Evolutionary conservation across 495 filamentous ascomycete species (phyloP), one percentile per base, ranked within the genome.

Genomic region (Aspergillus steynii): DNA sequence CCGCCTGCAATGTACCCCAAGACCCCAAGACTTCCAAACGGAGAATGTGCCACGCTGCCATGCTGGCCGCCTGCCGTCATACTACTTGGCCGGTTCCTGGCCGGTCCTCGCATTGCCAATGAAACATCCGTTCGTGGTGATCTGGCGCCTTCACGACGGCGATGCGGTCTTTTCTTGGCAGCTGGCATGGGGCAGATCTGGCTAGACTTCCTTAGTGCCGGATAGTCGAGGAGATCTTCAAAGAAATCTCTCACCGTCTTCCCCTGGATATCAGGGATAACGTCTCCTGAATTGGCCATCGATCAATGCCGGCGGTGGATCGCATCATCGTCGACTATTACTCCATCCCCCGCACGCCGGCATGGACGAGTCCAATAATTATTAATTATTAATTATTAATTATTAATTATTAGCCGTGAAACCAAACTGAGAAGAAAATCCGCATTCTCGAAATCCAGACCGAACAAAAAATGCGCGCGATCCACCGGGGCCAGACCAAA

Each of bases 201-300:
- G 37, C 50, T 26, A 53, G 58, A 29, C 53, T 45, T 12, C 37
- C 14, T 12, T 42, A 42, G 37, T 10, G 37, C 37, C 37, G 37
- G 37, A 42, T 42, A 42, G 37, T 15, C 10, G 12, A 42, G 37
- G 28, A 14, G 51, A 53, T 53, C 51, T 32, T 29, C 51, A 25
- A 56, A 52, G 48, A 55, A 60, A 54, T 57, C 51, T 50, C 64
- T 62, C 64, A 66, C 57, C 60, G 55, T 56, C 58, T 61, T 48
- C 28, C 28, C 37, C 55, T 52, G 47, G 32, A 51, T 32, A 28
- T 42, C 37, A 42, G 37, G 37, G 37, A 42, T 42, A 42, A 42
- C 4, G 10, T 42, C 37, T 42, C 37, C 37, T 42, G 37, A 42
- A 14, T 12, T 42, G 37, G 12, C 37, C 37, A 42, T 42, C 14